A percentile compares a stretch with the other conserved stretches of the same genome.
Conservation (phyloP, 1,139 yeast genomes). For the Taphrina deformans region DNA sequence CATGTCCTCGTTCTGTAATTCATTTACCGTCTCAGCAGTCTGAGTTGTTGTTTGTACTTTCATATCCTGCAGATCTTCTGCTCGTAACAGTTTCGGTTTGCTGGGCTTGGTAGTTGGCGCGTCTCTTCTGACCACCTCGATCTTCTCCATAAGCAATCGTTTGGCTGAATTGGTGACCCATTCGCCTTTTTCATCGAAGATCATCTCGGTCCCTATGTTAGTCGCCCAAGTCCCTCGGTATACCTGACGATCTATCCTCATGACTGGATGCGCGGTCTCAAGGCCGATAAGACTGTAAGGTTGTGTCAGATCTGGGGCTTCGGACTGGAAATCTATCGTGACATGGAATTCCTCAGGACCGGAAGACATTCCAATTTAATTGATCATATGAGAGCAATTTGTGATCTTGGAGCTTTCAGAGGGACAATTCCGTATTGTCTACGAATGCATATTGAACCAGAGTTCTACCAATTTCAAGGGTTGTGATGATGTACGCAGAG, state of each 20-base stretch:
- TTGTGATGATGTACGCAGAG: too few relatives aligned
- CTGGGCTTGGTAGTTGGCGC: background rate
- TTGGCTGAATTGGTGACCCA: constrained; percentile 1
- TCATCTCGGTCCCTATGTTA: constrained; percentile 24
- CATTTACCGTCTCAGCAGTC: background rate
- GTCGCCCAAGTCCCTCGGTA: constrained; percentile 20
- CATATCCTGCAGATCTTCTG: background rate
- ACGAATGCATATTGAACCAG: too few relatives aligned
- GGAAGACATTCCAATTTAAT: too few relatives aligned
- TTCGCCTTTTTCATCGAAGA: constrained; percentile 18
- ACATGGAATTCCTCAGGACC: constrained; percentile 8
- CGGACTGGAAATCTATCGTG: constrained; percentile 25
- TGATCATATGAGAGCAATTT: too few relatives aligned
- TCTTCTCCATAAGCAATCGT: constrained; percentile 1
- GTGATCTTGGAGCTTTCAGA: too few relatives aligned
- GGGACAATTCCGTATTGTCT: too few relatives aligned
- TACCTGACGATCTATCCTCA: constrained; percentile 9
- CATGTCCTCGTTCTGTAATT: background rate
- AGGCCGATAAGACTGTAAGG: constrained; percentile 21
- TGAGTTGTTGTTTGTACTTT: background rate
- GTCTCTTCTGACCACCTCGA: background rate
- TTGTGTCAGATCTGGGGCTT: constrained; percentile 1
- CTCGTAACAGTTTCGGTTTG: background rate
- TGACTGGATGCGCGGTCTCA: constrained; percentile 16
- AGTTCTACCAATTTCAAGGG: too few relatives aligned